Evolutionary conservation across 257 asterid genomes (phyloP).

Genomic region (Salvia miltiorrhiza): DNA sequence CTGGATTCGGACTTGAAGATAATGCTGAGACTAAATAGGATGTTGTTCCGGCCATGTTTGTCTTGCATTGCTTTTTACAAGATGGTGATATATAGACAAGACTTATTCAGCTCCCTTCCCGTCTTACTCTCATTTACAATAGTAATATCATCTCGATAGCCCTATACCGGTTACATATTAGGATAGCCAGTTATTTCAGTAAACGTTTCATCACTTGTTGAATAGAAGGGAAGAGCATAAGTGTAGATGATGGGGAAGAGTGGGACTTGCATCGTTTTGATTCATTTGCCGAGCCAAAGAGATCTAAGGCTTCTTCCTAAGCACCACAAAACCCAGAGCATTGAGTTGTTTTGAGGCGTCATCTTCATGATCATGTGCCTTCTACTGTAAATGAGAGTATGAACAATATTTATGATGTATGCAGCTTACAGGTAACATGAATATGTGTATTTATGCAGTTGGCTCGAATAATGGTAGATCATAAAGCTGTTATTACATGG

Average conservation of each 20-base stretch:
- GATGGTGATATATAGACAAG: not conserved
- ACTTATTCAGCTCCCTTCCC: not conserved
- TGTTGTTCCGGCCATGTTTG: not conserved
- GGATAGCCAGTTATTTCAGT: not conserved
- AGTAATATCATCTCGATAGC: constrained; percentile 5
- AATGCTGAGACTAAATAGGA: constrained; percentile 37
- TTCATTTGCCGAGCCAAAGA: not conserved
- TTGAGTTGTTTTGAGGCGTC: not conserved
- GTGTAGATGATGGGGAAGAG: not conserved
- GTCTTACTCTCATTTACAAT: not conserved
- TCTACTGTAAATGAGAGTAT: not conserved
- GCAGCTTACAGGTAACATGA: not conserved
- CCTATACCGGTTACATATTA: constrained; percentile 2
- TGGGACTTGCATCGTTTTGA: not conserved
- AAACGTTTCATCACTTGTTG: constrained; percentile 1
- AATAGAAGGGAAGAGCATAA: not conserved
- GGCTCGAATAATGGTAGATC: not conserved
- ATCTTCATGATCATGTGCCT: not conserved
- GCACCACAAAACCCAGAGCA: not conserved
- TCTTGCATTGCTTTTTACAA: not conserved
- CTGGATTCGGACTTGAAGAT: constrained; percentile 64
- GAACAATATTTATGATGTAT: not conserved
- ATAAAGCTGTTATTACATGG: not conserved
- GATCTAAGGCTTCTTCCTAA: not conserved
- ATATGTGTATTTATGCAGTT: not conserved